These are phyloP conservation scores for grape (Vitis vinifera) DNA, from an alignment of 164 flowering plant genomes.

Conservation along the genomic window DNA sequence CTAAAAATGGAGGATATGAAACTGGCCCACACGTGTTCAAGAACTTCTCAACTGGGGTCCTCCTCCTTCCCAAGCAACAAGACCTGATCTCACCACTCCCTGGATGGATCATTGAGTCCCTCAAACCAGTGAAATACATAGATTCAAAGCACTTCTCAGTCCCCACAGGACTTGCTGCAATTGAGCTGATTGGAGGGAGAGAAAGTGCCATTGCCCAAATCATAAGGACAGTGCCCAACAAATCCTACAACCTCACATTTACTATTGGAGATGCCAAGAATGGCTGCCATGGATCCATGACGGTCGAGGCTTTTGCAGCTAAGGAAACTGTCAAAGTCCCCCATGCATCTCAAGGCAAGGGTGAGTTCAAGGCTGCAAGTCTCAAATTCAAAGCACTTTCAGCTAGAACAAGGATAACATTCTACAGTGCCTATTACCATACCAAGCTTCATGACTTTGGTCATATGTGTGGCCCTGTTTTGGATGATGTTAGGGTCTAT, in stretches of 20 bases:
- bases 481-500: constrained; percentile 28
- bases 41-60: constrained; percentile 43
- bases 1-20: constrained; percentile 53
- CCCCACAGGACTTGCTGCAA: constrained; percentile 34
- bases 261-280: constrained; percentile 51
- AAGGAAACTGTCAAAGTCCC: constrained; percentile 24
- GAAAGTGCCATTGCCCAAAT: constrained; percentile 55
- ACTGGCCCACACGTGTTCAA: constrained; percentile 42
- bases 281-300: constrained; percentile 47
- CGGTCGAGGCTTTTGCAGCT: constrained; percentile 47
- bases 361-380: constrained; percentile 26
- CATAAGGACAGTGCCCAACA: constrained; percentile 32
- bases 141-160: constrained; percentile 43
- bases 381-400: constrained; percentile 36
- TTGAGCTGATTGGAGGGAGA: constrained; percentile 49
- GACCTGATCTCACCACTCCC: constrained; percentile 45
- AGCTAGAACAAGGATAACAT: constrained; percentile 34
- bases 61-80: constrained; percentile 33
- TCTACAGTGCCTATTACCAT: constrained; percentile 41
- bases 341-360: constrained; percentile 33
- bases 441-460: constrained; percentile 42
- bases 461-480: constrained; percentile 49
- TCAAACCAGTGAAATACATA: constrained; percentile 47
- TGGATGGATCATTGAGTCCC: constrained; percentile 53
- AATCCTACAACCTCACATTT: constrained; percentile 40